These are phyloP conservation scores for Ceraceosorus bombacis DNA, from an alignment of 1,284 basidiomycete genomes.

Conservation along the genomic window DNA sequence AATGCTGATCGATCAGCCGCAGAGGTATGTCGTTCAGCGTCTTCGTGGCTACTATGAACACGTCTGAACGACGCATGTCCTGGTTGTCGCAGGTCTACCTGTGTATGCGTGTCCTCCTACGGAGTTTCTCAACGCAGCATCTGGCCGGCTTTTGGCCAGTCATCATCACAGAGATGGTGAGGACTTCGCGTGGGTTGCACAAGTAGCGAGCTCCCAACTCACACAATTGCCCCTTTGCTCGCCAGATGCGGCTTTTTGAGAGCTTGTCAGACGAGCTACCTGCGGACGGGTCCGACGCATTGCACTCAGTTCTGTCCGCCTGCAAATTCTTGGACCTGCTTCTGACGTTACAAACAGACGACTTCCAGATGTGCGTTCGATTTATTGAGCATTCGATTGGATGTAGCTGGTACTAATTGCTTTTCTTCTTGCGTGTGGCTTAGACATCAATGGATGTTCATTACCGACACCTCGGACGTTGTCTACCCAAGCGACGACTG, in stretches of 20 bases:
- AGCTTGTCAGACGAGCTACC: conserved; percentile 51
- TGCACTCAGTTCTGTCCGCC: conserved; percentile 73
- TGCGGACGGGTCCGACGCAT: conserved; percentile 68
- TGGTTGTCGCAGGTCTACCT: conserved; percentile 58
- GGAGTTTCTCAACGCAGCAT: conserved; percentile 83
- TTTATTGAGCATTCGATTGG: too few relatives aligned
- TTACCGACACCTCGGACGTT: conserved; percentile 94
- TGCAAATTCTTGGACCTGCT: conserved; percentile 90
- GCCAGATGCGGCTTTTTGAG: conserved; percentile 57
- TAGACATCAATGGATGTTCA: conserved; percentile 97
- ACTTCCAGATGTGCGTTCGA: conserved; percentile 81
- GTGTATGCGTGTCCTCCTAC: conserved; percentile 81
- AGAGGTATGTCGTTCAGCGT: conserved; percentile 52
- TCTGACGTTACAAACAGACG: conserved; percentile 83
- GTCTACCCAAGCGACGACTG: conserved; percentile 77
- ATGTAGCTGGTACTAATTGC: too few relatives aligned
- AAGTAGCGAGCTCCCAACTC: conserved; percentile 37
- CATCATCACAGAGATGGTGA: conserved; percentile 50
- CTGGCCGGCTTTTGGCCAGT: conserved; percentile 95
- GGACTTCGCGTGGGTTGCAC: conserved; percentile 43
- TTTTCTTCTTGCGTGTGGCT: too few relatives aligned
- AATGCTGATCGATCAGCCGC: conserved; percentile 77
- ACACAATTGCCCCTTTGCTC: neutral
- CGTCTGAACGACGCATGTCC: neutral
- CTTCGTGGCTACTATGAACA: too few relatives aligned